Evolutionary conservation across 148 eudicot genomes (phyloP), one percentile per base, ranked within the genome.

Genomic region (Polygonum aviculare): DNA sequence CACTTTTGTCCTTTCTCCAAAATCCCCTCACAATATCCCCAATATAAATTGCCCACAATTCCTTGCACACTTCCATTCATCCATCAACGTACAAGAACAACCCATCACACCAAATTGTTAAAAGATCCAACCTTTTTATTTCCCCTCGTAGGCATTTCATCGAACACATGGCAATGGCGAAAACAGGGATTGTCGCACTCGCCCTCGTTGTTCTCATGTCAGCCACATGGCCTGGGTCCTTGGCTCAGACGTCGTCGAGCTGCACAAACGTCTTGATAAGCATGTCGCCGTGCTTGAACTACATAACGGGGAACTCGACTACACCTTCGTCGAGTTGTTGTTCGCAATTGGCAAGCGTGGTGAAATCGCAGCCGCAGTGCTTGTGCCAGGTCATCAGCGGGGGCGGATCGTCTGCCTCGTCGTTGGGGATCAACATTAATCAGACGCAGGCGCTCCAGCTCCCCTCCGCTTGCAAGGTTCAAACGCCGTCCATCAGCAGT

Each of bases 221-320:
- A 15, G 57, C 72, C 41, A 36, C 73, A 15, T 80, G 80, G 74
- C 40, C 31, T n/a, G 80, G 76, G n/a, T 74, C 78, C 26, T 48
- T 8, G 35, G 84, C 89, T 70, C 91, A 88, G 75, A 73, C 89
- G 60, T 77, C 74, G 21, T 76, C 69, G 1, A 62, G 83, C 15
- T 85, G 90, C 72, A 79, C 84, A 5, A 83, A 62, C 59, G 86
- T 75, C 52, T 45, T 89, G 3, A 63, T 87, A 7, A 85, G 80
- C 82, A 69, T 89, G 84, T 85, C 93, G 0, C 85, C 90, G 47
- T 89, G 92, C 80, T 83, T 89, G 21, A 84, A 85, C 77, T 89
- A 85, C 81, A 87, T 89, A 52, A 79, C 83, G 7, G 92, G 90
- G 38, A 89, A 82, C 78, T 80, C 90, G 26, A 80, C 90, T 2